These are phyloP conservation scores for Botrytis sinoallii DNA, from an alignment of 2,329 filamentous ascomycete species.

Conservation along the genomic window DNA sequence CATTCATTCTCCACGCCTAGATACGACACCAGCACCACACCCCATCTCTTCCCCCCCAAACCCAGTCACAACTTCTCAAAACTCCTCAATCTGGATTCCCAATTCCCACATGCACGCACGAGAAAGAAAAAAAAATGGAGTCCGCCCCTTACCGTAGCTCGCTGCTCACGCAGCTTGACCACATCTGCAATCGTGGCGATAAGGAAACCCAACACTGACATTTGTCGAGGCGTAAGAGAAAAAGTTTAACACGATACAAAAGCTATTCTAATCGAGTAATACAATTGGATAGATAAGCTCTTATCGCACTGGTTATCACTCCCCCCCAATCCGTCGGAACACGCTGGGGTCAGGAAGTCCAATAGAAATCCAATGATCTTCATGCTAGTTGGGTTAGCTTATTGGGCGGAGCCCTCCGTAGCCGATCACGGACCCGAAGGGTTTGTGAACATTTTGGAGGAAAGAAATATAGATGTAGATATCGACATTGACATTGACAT, in stretches of 20 bases:
- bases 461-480: neutral
- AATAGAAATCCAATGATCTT: neutral
- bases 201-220: neutral
- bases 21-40: neutral
- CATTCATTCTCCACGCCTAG: neutral
- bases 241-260: neutral
- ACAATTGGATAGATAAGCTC: slow-evolving; percentile 13
- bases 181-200: neutral
- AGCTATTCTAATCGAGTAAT: neutral
- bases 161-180: neutral
- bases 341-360: neutral
- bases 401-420: slow-evolving; percentile 8
- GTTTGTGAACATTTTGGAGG: neutral
- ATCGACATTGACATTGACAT: neutral
- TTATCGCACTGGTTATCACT: slow-evolving; percentile 3
- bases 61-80: neutral
- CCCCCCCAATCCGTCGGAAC: neutral
- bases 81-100: neutral
- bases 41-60: neutral
- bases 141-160: neutral
- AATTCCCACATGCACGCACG: neutral
- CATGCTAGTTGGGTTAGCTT: neutral
- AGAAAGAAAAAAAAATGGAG: neutral
- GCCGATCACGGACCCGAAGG: slow-evolving; percentile 7
- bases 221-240: neutral